Base-by-base conservation (phyloP, 2,329 filamentous ascomycete species). In the Penicillium sp. region DNA sequence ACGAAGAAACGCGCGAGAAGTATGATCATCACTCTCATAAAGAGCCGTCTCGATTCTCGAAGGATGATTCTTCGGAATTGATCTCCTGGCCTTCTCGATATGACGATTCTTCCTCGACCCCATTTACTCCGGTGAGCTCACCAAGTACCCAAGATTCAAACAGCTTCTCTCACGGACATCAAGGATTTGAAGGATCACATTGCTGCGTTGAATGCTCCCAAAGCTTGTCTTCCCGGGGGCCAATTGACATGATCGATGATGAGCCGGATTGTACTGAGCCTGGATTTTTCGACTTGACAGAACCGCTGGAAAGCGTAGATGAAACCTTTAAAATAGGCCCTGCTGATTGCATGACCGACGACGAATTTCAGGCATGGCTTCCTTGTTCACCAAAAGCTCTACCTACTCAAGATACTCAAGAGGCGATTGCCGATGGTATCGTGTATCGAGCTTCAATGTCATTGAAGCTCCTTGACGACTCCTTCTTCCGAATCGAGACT, bases 401-500 rank as follows among this genome's bases (percentile, higher is more conserved):
- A 26, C 9, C 41, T 5, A 46, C 24, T 18, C 49, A 45, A 8
- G 16, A 46, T 2, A 46, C 66, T 8, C 36, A 53, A 0, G 54
- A 70, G 15, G 49, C 50, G 2, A 61, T 52, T 15, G 28, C 61
- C 1, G 49, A 63, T 2, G 62, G 62, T 0, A 64, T 65, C 15
- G 42, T 61, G 0, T 70, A 70, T 47, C 60, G 52, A 12, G 23
- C 51, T 2, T 68, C 67, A 0, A 67, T 69, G 46, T 69, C 66
- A 0, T 61, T 78, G 1, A 70, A 78, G 49, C 60, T 78, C 1
- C 38, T 57, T 0, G 67, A 76, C 42, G 65, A 63, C 0, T 64
- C 69, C 0, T 81, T 78, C 43, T 53, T 80, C 1, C 68, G 67
- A 0, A 74, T 81, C 4, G 55, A 58, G 9, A 48, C 64, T 2